phyloP scores from a whole-genome alignment of 306 rosid species.

The Trifolium pratense region DNA sequence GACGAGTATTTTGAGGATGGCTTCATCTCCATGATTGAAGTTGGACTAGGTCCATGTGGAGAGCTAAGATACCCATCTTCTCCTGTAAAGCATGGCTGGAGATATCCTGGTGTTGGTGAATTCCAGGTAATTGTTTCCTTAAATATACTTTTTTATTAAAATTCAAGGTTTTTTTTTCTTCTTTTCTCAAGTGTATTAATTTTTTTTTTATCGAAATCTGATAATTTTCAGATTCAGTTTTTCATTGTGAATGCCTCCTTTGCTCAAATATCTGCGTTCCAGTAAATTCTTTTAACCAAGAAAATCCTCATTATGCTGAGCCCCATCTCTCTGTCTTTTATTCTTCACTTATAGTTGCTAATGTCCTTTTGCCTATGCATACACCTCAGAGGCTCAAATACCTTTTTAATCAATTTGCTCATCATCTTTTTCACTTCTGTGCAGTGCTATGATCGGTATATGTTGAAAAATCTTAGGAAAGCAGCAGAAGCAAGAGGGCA shows the following conservation, averaged over 20 bases:
- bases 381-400: background rate
- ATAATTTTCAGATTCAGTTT: conserved; percentile 23
- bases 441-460: conserved; percentile 91
- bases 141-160: conserved; percentile 1
- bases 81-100: conserved; percentile 99
- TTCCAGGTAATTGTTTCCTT: conserved; percentile 74
- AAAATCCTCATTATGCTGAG: conserved; percentile 18
- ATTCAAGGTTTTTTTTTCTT: conserved; percentile 59
- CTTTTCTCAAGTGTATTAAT: background rate
- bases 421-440: conserved; percentile 28
- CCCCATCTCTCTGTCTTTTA: conserved; percentile 18
- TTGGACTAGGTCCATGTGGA: conserved; percentile 98
- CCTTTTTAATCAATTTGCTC: conserved; percentile 17
- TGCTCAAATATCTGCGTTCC: conserved; percentile 14
- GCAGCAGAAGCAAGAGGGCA: conserved; percentile 95
- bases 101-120: conserved; percentile 98
- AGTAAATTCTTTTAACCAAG: background rate
- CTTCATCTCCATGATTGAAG: conserved; percentile 78
- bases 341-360: conserved; percentile 23
- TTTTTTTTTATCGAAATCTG: conserved; percentile 1
- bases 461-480: conserved; percentile 76
- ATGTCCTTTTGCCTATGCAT: conserved; percentile 7
- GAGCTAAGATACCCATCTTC: conserved; percentile 90
- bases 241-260: conserved; percentile 33
- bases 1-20: conserved; percentile 81